Conservation (phyloP, 305 asterid genomes). For the Fraxinus greggii region DNA sequence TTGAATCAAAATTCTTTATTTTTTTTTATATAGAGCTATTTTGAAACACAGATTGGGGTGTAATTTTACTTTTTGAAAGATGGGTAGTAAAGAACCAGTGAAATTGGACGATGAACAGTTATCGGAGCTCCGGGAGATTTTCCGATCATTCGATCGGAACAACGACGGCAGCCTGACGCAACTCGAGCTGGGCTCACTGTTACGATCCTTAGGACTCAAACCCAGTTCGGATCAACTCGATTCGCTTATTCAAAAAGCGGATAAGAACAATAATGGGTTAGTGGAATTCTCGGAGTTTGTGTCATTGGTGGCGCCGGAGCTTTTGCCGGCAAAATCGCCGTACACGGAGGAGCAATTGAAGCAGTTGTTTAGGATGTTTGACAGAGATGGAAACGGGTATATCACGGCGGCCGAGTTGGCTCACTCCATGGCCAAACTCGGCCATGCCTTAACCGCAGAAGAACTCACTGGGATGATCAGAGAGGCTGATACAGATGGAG, state of each 20-base stretch:
- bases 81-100: conserved; percentile 46
- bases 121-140: conserved; percentile 81
- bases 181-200: conserved; percentile 81
- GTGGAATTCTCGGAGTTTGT: conserved; percentile 92
- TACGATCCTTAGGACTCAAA: conserved; percentile 79
- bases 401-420: conserved; percentile 93
- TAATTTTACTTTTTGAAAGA: background rate
- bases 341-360: conserved; percentile 84
- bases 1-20: background rate
- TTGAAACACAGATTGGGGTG: background rate
- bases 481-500: conserved; percentile 93
- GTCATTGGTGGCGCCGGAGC: conserved; percentile 89
- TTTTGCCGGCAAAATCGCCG: conserved; percentile 74
- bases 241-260: conserved; percentile 71
- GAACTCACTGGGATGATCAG: conserved; percentile 90
- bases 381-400: conserved; percentile 83
- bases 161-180: conserved; percentile 91
- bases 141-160: conserved; percentile 85
- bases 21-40: background rate
- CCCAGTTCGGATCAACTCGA: conserved; percentile 91
- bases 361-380: conserved; percentile 77
- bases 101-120: conserved; percentile 80
- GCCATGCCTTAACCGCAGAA: conserved; percentile 85
- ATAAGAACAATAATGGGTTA: conserved; percentile 74
- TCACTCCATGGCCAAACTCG: conserved; percentile 94